Percentiles rank a stretch among this genome's conserved stretches.
Conservation (phyloP, 129 eudicot species). For the Silybum marianum region DNA sequence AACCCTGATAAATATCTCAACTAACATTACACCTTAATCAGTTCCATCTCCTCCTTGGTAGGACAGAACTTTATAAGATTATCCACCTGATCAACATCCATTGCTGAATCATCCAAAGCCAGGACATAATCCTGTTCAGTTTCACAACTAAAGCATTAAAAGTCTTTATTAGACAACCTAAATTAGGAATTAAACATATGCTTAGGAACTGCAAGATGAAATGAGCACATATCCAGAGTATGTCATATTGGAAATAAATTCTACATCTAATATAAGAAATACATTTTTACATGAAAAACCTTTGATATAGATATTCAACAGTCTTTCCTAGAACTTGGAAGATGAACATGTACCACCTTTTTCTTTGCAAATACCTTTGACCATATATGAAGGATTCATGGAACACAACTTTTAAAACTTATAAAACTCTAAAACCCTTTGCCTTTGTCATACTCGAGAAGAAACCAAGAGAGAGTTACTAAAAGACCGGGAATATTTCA, state of each 20-base stretch:
- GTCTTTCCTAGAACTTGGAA: background rate
- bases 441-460: background rate
- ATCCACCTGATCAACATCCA: conserved; percentile 91
- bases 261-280: background rate
- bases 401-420: background rate
- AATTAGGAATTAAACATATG: conserved; percentile 2
- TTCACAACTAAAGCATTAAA: conserved; percentile 22
- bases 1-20: background rate
- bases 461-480: background rate
- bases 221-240: background rate
- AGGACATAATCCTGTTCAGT: conserved; percentile 70
- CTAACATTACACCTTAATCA: conserved; percentile 62
- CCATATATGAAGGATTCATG: background rate
- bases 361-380: background rate
- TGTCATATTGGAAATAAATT: background rate
- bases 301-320: background rate
- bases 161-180: background rate
- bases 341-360: background rate
- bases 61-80: conserved; percentile 97
- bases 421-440: background rate
- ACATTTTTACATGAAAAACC: background rate
- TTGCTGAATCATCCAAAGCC: conserved; percentile 76
- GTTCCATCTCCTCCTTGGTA: conserved; percentile 95
- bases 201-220: background rate
- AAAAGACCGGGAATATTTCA: background rate